Conservation (phyloP, 306 rosid species). For the Myrica gale region DNA sequence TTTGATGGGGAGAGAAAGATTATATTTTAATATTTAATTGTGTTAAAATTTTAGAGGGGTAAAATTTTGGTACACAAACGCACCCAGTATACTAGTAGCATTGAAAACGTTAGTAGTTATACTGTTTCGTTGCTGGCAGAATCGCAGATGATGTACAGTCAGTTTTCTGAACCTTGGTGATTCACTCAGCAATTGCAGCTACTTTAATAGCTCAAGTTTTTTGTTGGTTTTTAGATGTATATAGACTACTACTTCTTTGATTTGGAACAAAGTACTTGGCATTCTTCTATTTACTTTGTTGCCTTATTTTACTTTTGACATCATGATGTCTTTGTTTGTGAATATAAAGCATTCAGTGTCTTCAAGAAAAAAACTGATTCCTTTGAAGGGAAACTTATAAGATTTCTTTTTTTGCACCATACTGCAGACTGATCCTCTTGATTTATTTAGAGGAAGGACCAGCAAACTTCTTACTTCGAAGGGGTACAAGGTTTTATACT, state of each 20-base stretch:
- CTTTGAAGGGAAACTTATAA: no score
- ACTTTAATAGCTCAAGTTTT: not conserved
- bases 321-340: not conserved
- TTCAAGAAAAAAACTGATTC: no score
- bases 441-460: not conserved
- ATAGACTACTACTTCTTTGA: not conserved
- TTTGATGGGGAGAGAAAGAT: no score
- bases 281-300: no score
- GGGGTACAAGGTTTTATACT: not conserved
- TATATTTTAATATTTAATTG: no score
- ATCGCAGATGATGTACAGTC: no score
- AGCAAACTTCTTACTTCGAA: not conserved
- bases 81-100: no score
- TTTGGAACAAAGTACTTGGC: not conserved
- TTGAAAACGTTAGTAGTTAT: no score
- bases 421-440: not conserved
- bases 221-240: not conserved
- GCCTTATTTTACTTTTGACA: not conserved
- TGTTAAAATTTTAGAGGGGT: no score
- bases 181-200: not conserved
- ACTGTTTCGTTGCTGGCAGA: no score
- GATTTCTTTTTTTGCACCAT: no score
- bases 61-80: no score
- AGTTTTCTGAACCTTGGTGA: conserved; percentile 1
- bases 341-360: not conserved